A percentile compares a stretch with the other conserved stretches of the same genome.
These are phyloP conservation scores for Cyberlindnera xishuangbannaensis DNA, from an alignment of 805 yeast genomes.

Conservation along the genomic window DNA sequence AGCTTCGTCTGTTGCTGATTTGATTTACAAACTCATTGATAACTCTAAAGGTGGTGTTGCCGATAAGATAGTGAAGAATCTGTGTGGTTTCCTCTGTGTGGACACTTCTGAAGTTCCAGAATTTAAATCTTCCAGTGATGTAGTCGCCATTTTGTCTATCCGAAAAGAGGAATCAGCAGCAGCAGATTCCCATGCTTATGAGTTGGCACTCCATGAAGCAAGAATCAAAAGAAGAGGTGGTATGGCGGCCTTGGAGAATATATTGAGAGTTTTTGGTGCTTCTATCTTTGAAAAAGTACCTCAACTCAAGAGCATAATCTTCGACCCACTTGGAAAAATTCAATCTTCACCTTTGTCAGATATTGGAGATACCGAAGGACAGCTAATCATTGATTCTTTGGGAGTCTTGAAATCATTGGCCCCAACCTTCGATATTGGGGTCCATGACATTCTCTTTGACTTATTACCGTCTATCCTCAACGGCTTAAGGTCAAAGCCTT, in stretches of 20 bases:
- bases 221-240: slow-evolving; percentile 84
- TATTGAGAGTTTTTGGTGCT: slow-evolving; percentile 48
- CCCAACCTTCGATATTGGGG: slow-evolving; percentile 46
- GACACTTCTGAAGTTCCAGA: slow-evolving; percentile 96
- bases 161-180: slow-evolving; percentile 79
- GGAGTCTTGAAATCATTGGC: slow-evolving; percentile 75
- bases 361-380: slow-evolving; percentile 52
- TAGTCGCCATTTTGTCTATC: slow-evolving; percentile 61
- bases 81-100: slow-evolving; percentile 90
- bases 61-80: slow-evolving; percentile 82
- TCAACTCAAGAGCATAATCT: slow-evolving; percentile 56
- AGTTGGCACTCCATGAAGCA: slow-evolving; percentile 65
- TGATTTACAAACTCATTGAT: slow-evolving; percentile 54
- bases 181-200: slow-evolving; percentile 58
- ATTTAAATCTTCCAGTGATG: slow-evolving; percentile 57
- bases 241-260: slow-evolving; percentile 53
- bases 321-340: slow-evolving; percentile 48
- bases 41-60: slow-evolving; percentile 66
- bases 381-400: slow-evolving; percentile 75
- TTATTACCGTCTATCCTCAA: slow-evolving; percentile 46
- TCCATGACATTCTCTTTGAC: slow-evolving; percentile 46
- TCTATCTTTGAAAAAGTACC: slow-evolving; percentile 57
- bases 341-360: slow-evolving; percentile 21
- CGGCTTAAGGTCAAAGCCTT: slow-evolving; percentile 59
- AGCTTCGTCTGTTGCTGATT: slow-evolving; percentile 59